Conservation (phyloP, 148 eudicot species). For the Limonium bicolor region DNA sequence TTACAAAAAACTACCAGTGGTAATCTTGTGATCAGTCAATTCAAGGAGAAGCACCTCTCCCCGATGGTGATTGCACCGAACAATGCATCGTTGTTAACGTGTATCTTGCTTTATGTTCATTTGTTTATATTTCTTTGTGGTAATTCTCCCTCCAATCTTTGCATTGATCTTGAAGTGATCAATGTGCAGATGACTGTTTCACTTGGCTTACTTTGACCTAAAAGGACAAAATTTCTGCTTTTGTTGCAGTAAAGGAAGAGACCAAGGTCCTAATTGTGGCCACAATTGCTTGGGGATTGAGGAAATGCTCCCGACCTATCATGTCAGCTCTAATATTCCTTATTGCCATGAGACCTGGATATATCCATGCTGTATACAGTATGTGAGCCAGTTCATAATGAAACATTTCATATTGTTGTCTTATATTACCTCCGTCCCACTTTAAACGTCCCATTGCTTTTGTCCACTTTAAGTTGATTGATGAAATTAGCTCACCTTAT, state of each 20-base stretch:
- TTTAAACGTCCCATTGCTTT: too few species aligned
- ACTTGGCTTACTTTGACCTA: neutral
- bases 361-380: slow-evolving; percentile 83
- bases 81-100: neutral
- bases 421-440: neutral
- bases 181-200: neutral
- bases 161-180: too few species aligned
- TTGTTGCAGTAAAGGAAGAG: slow-evolving; percentile 72
- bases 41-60: too few species aligned
- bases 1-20: neutral
- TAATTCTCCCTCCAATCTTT: neutral
- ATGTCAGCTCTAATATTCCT: slow-evolving; percentile 73
- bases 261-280: slow-evolving; percentile 91
- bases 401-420: neutral
- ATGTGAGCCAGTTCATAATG: slow-evolving; percentile 13
- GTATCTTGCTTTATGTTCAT: neutral
- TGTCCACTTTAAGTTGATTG: neutral
- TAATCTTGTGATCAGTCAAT: too few species aligned
- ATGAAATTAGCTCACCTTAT: neutral
- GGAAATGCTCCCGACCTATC: slow-evolving; percentile 86
- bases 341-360: slow-evolving; percentile 91
- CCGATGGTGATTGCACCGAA: neutral
- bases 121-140: neutral
- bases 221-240: too few species aligned
- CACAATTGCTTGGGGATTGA: slow-evolving; percentile 94